Conservation (phyloP, 768 basidiomycete genomes). For the Suillus luteus region DNA sequence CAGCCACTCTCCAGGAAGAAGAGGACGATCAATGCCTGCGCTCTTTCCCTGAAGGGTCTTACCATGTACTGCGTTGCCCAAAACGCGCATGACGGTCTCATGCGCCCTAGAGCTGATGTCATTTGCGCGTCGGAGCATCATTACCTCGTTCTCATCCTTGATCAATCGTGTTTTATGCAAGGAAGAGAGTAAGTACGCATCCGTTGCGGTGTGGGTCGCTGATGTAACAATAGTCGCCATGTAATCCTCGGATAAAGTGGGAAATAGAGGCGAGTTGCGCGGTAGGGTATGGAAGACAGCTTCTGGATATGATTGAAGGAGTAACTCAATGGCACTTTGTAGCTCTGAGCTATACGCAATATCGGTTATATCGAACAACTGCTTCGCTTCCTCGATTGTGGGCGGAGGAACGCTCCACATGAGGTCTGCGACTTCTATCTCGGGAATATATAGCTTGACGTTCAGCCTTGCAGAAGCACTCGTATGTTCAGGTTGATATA, state of each 20-base stretch:
- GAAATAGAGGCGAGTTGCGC: constrained; percentile 50
- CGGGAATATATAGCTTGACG: constrained; percentile 76
- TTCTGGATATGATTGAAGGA: constrained; percentile 34
- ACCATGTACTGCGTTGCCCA: constrained; percentile 71
- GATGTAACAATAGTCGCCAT: constrained; percentile 37
- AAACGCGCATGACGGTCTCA: constrained; percentile 87
- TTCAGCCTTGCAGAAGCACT: constrained; percentile 43
- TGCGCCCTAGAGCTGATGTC: constrained; percentile 88
- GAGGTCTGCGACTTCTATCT: constrained; percentile 67
- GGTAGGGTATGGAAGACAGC: constrained; percentile 72
- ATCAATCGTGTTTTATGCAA: constrained; percentile 80
- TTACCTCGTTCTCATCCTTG: constrained; percentile 77
- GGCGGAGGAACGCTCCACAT: constrained; percentile 92
- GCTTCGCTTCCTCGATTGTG: constrained; percentile 56
- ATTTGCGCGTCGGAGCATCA: constrained; percentile 76
- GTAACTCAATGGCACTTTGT: background rate
- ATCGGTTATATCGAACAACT: constrained; percentile 60
- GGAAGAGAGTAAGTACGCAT: constrained; percentile 70
- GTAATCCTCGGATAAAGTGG: constrained; percentile 47
- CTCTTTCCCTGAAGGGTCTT: constrained; percentile 48
- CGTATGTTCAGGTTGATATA: constrained; percentile 50
- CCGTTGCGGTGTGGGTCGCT: constrained; percentile 44
- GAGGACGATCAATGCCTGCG: constrained; percentile 43
- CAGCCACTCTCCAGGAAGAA: constrained; percentile 80
- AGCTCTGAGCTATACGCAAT: constrained; percentile 28